Base-by-base conservation (phyloP, 305 asterid genomes). In the Withania somnifera region DNA sequence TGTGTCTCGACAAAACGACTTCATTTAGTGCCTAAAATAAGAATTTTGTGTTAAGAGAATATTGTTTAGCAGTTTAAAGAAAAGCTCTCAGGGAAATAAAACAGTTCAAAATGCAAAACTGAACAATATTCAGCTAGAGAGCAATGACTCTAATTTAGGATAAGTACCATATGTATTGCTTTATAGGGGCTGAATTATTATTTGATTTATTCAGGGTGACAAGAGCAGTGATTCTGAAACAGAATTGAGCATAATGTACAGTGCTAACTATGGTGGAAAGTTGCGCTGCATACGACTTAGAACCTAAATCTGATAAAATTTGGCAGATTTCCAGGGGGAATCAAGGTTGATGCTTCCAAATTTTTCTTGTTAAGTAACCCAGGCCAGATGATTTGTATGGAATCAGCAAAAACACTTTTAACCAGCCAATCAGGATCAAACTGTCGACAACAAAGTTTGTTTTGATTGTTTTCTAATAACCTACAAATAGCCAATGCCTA, bases 11-110 rank as follows among this genome's bases (percentile, higher is more conserved):
- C 45, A 91, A 82, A 82, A 90, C 86, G 5, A 94, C 78, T 75
- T 85, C 87, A 83, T 81, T 86, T 52, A 90, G 90, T 32, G 90
- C 97, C 99, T 95, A 85, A 57, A 80, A 75, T 45, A 80, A 53
- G 42, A 77, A n/a, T 40, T n/a, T 68, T 38, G 60, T 4, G 42
- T 26, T 45, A 26, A 26, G 38, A 26, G 42, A 47, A 73, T 73
- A 47, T 47, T 24, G 24, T 73, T 42, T 45, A 47, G 26, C 79
- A 4, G 60, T 73, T 17, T 24, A 73, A 60, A 26, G 17, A 68
- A 38, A 24, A 73, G 42, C 17, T 47, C 4, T 26, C 60, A 47
- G 40, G 15, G 42, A 47, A 50, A 47, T 73, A 73, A 26, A 47
- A 73, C 26, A 73, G 79, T 47, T 47, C 79, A 47, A 45, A 50